A percentile compares a stretch with the other conserved stretches of the same genome.
These are phyloP conservation scores for Setaria italica DNA, from an alignment of 202 grass and related monocot genomes.

Conservation along the genomic window DNA sequence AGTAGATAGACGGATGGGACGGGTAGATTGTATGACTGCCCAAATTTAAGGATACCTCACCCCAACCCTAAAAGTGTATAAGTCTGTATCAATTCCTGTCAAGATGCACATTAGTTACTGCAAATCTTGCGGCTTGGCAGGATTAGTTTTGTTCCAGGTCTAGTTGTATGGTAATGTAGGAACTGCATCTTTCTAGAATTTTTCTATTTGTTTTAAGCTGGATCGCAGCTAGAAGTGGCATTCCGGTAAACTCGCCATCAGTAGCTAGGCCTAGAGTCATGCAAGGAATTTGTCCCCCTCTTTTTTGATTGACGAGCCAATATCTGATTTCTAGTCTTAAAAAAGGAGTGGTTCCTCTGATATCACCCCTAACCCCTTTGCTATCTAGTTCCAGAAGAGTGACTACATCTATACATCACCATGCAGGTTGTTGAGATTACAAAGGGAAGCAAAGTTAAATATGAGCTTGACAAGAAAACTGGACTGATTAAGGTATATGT, in stretches of 20 bases:
- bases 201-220: background rate
- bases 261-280: background rate
- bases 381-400: background rate
- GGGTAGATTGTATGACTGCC: background rate
- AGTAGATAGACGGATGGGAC: background rate
- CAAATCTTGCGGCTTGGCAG: background rate
- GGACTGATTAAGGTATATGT: constrained; percentile 76
- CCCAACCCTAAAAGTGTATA: background rate
- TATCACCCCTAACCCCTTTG: background rate
- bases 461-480: constrained; percentile 86
- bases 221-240: background rate
- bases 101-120: background rate
- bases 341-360: background rate
- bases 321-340: background rate
- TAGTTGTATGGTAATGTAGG: background rate
- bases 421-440: constrained; percentile 86
- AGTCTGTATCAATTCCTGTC: background rate
- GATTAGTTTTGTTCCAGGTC: background rate
- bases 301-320: background rate
- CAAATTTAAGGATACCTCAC: constrained; percentile 2
- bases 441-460: constrained; percentile 88
- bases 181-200: background rate
- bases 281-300: background rate
- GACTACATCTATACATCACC: background rate
- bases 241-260: background rate